Evolutionary conservation across 2,329 filamentous ascomycete species (phyloP).

Genomic region (Kalaharituber pfeilii): DNA sequence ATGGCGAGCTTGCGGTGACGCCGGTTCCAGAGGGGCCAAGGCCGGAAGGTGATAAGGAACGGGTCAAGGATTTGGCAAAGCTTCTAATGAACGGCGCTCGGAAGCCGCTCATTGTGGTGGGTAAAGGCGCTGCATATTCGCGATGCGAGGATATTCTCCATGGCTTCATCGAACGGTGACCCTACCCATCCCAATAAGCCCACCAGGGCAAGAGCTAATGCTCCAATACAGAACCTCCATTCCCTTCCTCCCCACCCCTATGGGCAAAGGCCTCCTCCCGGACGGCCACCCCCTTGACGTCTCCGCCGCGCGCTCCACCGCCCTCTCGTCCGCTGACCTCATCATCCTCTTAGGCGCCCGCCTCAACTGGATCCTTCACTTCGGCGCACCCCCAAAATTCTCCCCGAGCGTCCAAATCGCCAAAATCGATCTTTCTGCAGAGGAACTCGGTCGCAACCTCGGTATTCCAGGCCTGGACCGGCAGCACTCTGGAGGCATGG

Average conservation of each 20-base stretch:
- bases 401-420: slow-evolving; percentile 34
- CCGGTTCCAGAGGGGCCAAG: slow-evolving; percentile 25
- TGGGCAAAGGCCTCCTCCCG: slow-evolving; percentile 41
- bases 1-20: slow-evolving; percentile 22
- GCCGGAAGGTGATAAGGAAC: slow-evolving; percentile 31
- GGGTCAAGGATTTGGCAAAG: slow-evolving; percentile 29
- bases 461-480: slow-evolving; percentile 26
- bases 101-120: slow-evolving; percentile 37
- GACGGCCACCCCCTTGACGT: slow-evolving; percentile 38
- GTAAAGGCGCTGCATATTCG: slow-evolving; percentile 40
- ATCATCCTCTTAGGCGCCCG: slow-evolving; percentile 38
- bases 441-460: slow-evolving; percentile 38
- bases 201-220: too few species aligned
- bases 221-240: slow-evolving; percentile 27
- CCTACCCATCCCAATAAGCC: background rate
- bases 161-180: slow-evolving; percentile 29
- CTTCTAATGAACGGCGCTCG: slow-evolving; percentile 32
- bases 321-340: slow-evolving; percentile 38
- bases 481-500: background rate
- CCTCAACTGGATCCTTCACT: slow-evolving; percentile 43
- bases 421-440: slow-evolving; percentile 38
- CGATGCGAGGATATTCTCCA: slow-evolving; percentile 33
- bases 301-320: slow-evolving; percentile 37
- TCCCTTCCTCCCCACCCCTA: slow-evolving; percentile 41
- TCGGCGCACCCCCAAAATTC: slow-evolving; percentile 39